Percentiles rank a stretch among this genome's conserved stretches.
Evolutionary conservation across 768 basidiomycete genomes (phyloP).

Genomic region (Favolaschia claudopus): DNA sequence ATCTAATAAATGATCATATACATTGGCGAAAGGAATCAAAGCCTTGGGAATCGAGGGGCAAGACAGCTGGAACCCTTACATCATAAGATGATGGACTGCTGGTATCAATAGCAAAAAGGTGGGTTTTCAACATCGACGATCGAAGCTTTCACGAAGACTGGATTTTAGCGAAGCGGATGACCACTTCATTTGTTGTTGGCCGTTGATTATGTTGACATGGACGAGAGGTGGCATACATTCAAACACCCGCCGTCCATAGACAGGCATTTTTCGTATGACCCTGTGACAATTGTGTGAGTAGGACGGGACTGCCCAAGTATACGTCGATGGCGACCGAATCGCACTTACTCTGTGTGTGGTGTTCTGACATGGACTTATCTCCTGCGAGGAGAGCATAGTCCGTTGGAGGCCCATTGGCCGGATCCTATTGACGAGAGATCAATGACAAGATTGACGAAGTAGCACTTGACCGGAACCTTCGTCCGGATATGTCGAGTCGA

Average conservation of each 20-base stretch:
- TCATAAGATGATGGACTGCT: no score
- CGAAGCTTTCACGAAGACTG: conserved; percentile 8
- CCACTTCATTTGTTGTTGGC: conserved; percentile 47
- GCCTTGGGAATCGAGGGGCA: no score
- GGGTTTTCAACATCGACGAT: no score
- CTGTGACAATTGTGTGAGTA: background rate
- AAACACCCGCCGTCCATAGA: conserved; percentile 13
- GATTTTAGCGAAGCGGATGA: conserved; percentile 33
- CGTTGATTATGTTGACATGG: conserved; percentile 36
- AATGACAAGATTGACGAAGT: conserved; percentile 48
- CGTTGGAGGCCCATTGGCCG: conserved; percentile 31
- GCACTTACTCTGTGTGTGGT: conserved; percentile 30
- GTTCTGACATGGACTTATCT: conserved; percentile 52
- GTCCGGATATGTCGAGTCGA: conserved; percentile 31
- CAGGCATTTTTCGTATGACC: background rate
- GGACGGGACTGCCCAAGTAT: conserved; percentile 51
- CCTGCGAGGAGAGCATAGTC: conserved; percentile 44
- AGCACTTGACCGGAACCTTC: conserved; percentile 40
- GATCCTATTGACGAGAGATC: conserved; percentile 37
- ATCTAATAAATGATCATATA: no score
- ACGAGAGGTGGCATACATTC: conserved; percentile 44
- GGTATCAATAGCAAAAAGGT: no score
- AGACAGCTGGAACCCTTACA: no score
- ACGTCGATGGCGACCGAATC: conserved; percentile 53
- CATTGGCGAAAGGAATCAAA: no score